Evolutionary conservation across 2,329 filamentous ascomycete genomes (phyloP).

Genomic region (Allantophomopsis lycopodina): DNA sequence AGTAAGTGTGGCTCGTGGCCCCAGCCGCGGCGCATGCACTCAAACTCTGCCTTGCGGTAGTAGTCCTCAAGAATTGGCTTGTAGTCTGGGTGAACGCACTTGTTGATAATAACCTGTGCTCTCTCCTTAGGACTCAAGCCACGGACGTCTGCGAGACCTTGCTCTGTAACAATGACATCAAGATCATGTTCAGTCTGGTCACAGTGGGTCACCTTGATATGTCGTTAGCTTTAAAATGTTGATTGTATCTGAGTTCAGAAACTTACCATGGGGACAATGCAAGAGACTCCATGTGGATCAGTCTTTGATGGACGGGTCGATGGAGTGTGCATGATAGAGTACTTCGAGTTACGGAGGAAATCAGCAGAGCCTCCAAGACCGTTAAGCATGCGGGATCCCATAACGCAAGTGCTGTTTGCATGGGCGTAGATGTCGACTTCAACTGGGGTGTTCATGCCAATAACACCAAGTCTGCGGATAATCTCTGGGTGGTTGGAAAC

Average conservation of each 20-base stretch:
- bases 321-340: slow-evolving; percentile 90
- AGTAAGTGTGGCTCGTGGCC: slow-evolving; percentile 82
- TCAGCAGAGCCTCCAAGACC: slow-evolving; percentile 72
- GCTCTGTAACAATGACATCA: slow-evolving; percentile 68
- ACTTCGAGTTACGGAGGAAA: slow-evolving; percentile 67
- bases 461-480: slow-evolving; percentile 74
- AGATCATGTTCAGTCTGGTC: slow-evolving; percentile 91
- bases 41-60: slow-evolving; percentile 73
- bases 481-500: slow-evolving; percentile 86
- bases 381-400: slow-evolving; percentile 80
- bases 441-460: slow-evolving; percentile 91
- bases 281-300: slow-evolving; percentile 68
- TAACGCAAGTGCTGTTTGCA: slow-evolving; percentile 81
- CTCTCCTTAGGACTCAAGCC: slow-evolving; percentile 69
- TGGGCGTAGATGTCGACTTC: slow-evolving; percentile 93
- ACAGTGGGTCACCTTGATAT: slow-evolving; percentile 50
- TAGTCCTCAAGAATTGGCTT: slow-evolving; percentile 70
- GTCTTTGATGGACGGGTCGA: slow-evolving; percentile 68
- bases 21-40: slow-evolving; percentile 77
- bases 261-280: slow-evolving; percentile 74
- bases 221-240: no score
- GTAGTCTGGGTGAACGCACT: slow-evolving; percentile 79
- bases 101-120: slow-evolving; percentile 72
- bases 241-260: no score
- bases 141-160: slow-evolving; percentile 72